Base-by-base conservation (phyloP, 441 rosid species). In the Flueggea neowawraea region DNA sequence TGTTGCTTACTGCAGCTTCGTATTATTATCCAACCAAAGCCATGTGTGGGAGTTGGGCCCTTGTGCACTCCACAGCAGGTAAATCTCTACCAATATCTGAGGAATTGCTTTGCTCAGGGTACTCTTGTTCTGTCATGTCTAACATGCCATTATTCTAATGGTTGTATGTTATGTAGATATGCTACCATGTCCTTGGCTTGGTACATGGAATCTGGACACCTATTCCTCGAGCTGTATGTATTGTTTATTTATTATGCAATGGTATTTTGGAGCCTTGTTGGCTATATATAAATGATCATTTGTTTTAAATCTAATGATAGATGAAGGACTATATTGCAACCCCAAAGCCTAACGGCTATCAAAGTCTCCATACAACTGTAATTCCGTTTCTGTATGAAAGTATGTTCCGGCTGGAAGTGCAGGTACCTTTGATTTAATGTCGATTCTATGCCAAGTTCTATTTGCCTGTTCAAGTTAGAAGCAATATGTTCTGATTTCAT, bases 301-400 rank as follows among this genome's bases (percentile, higher is more conserved):
- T 54, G 12, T 31, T 58, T 59, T 31, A 32, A 68, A 71, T 78
- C 49, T 50, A 65, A 47, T 62, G 58, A 66, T 79, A 95, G 99
- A 86, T 91, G 80, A 95, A 95, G 80, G 99, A 95, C 81, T 91
- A 95, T 74, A 95, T 95, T 73, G 99, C 99, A n/a, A 95, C 96
- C 61, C 93, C 99, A 10, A 91, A 95, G 76, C 97, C 99, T 58
- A 95, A 95, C 70, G 99, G 99, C 58, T 95, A 95, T 67, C 98
- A 95, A 82, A 91, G 99, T 82, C 95, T 95, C 55, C 96, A 95
- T 70, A 89, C 99, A 55, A 89, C 87, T 54, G 97, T 95, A 17
- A 91, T 95, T 75, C 99, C 99, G 13, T 95, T 95, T 84, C 77
- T 95, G 72, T 87, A 91, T 73, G 99, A 95, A 78, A 95, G 99